phyloP scores from a whole-genome alignment of 1,139 yeast genomes.

The Blastobotrys indianensis region DNA sequence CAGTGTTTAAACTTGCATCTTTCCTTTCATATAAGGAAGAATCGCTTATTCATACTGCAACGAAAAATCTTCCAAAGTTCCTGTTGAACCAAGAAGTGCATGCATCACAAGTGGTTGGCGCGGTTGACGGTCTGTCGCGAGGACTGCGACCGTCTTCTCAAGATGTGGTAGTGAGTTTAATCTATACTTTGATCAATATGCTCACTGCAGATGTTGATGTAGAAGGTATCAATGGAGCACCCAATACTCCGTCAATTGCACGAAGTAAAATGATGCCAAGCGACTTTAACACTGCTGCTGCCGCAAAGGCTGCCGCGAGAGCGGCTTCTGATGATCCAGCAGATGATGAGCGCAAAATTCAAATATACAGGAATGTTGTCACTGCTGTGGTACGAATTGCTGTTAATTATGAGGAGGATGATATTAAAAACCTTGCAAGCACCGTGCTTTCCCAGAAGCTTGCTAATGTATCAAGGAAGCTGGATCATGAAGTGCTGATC shows the following conservation, averaged over 20 bases:
- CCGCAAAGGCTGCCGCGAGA: background rate
- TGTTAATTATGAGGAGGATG: slow-evolving; percentile 60
- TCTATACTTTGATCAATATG: slow-evolving; percentile 76
- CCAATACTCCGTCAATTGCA: background rate
- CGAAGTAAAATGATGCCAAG: background rate
- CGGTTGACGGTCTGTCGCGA: slow-evolving; percentile 39
- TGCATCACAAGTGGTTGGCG: slow-evolving; percentile 24
- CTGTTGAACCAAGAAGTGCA: slow-evolving; percentile 39
- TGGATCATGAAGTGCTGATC: slow-evolving; percentile 41
- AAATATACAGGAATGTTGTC: slow-evolving; percentile 44
- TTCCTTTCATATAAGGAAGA: slow-evolving; percentile 44
- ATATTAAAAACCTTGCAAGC: slow-evolving; percentile 73
- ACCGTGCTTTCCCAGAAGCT: slow-evolving; percentile 81
- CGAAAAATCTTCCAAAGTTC: slow-evolving; percentile 33
- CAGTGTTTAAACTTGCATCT: slow-evolving; percentile 51
- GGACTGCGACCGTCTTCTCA: slow-evolving; percentile 51
- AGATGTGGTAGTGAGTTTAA: slow-evolving; percentile 79
- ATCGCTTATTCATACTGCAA: slow-evolving; percentile 28
- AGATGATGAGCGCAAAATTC: slow-evolving; percentile 10
- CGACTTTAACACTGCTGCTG: background rate
- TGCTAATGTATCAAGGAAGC: slow-evolving; percentile 38
- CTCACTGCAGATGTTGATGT: slow-evolving; percentile 48
- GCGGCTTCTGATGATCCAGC: slow-evolving; percentile 10
- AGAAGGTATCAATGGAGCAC: slow-evolving; percentile 16
- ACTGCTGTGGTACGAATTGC: slow-evolving; percentile 70